Base-by-base conservation (phyloP, 2,329 filamentous ascomycete species). In the Fusarium albidum region DNA sequence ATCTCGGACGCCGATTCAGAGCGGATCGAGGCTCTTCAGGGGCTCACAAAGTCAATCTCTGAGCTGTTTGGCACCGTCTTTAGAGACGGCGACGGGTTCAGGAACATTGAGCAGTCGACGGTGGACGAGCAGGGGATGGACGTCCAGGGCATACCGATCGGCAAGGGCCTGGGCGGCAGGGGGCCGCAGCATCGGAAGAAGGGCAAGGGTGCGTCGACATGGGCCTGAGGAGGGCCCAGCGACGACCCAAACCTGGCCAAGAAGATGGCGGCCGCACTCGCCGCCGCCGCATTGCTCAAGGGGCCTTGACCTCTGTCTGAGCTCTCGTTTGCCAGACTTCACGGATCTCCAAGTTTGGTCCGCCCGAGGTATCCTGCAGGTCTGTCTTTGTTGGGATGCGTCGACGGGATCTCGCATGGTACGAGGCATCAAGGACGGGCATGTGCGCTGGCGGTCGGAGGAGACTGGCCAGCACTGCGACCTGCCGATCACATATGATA, bases 11-110 rank as follows among this genome's bases (percentile, higher is more conserved):
- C 83, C 38, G 92, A 96, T 74, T 82, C 83, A 38, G 88, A 90
- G 69, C 89, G 92, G 57, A 80, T 92, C 56, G 79, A 82, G 50
- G 89, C 92, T 28, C 82, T 98, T 68, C 78, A 85, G 59, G 82
- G 86, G 59, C 92, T 95, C 82, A 88, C 85, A 8, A 77, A 77
- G 5, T 87, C 91, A 4, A 84, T 97, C 54, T 80, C 82, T 6
- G 79, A 79, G 5, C 77, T 98, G 45, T 94, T 88, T 75, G 75
- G 76, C 25, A 85, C 87, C 17, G 82, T 96, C 2, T 87, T 97
- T 63, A 86, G 87, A 67, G 90, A 95, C 15, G 85, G 86, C 5
- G 91, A 96, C 6, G 91, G 90, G 18, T 89, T 89, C 72, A 70
- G 75, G 6, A 60, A 56, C 26, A 35, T 45, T 1, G 71, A 73